A percentile compares a stretch with the other conserved stretches of the same genome.
Conservation (phyloP, 352 stramenopile species). For the Phytopythium ostracodes region DNA sequence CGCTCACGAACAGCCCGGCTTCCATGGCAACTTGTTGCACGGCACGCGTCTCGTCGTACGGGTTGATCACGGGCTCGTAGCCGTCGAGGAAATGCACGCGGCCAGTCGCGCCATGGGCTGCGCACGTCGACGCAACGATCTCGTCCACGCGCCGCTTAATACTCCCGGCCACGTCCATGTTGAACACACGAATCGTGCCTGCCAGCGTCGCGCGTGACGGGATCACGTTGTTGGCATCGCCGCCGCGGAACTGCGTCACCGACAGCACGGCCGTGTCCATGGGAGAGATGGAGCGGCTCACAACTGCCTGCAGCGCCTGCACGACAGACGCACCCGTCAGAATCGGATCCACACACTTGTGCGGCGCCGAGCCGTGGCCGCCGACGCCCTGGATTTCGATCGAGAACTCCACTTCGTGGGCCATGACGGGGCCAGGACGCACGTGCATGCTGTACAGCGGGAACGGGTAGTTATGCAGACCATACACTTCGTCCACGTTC, state of each 20-base stretch:
- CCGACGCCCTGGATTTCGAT: conserved; percentile 90
- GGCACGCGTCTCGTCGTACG: conserved; percentile 67
- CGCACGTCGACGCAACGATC: conserved; percentile 84
- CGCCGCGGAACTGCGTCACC: conserved; percentile 89
- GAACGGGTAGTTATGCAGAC: conserved; percentile 89
- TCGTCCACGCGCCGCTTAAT: conserved; percentile 84
- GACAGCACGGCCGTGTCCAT: conserved; percentile 92
- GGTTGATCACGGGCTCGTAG: conserved; percentile 79
- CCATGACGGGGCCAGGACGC: conserved; percentile 88
- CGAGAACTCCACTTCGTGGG: conserved; percentile 90
- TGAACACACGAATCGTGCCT: conserved; percentile 93
- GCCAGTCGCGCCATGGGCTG: conserved; percentile 67
- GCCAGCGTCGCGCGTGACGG: conserved; percentile 74
- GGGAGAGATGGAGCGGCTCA: conserved; percentile 86
- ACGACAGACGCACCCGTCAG: conserved; percentile 88
- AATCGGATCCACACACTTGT: conserved; percentile 92
- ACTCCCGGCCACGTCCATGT: conserved; percentile 72
- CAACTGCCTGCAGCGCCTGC: conserved; percentile 90
- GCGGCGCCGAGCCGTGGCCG: conserved; percentile 92
- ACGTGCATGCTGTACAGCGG: conserved; percentile 88
- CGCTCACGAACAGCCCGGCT: conserved; percentile 69
- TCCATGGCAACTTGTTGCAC: conserved; percentile 76
- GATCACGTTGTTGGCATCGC: conserved; percentile 95
- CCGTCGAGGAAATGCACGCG: conserved; percentile 63
- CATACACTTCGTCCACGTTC: conserved; percentile 90